phyloP scores from a whole-genome alignment of 805 yeast species.

The Metschnikowia hibisci region DNA sequence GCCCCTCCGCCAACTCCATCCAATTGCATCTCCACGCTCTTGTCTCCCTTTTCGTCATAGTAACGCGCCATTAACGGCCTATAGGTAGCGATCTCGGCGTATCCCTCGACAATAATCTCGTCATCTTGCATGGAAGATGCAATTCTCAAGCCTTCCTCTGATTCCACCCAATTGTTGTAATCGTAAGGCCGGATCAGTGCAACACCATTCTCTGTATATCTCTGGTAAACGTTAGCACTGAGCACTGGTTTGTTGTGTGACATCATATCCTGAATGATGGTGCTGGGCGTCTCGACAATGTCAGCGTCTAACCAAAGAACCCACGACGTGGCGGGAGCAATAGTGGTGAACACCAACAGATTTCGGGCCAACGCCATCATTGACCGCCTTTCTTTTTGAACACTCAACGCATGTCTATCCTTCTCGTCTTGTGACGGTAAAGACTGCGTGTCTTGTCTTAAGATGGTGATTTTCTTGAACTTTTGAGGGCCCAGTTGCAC shows the following conservation, averaged over 20 bases:
- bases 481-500: constrained; percentile 63
- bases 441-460: constrained; percentile 86
- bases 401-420: constrained; percentile 82
- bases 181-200: constrained; percentile 82
- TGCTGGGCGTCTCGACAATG: constrained; percentile 80
- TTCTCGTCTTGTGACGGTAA: constrained; percentile 73
- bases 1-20: constrained; percentile 99
- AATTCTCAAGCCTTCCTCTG: constrained; percentile 71
- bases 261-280: constrained; percentile 83
- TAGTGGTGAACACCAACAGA: constrained; percentile 81
- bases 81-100: constrained; percentile 87
- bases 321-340: constrained; percentile 91
- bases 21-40: constrained; percentile 67
- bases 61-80: constrained; percentile 92
- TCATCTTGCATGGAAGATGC: constrained; percentile 76
- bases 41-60: constrained; percentile 63
- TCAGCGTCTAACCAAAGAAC: constrained; percentile 96
- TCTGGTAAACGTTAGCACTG: constrained; percentile 91
- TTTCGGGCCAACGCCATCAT: constrained; percentile 95
- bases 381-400: constrained; percentile 83
- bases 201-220: constrained; percentile 59
- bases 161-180: constrained; percentile 92
- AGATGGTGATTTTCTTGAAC: constrained; percentile 78
- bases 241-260: constrained; percentile 81
- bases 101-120: constrained; percentile 93